phyloP scores from a whole-genome alignment of 257 asterid genomes.

The Solanum chiquidenum region DNA sequence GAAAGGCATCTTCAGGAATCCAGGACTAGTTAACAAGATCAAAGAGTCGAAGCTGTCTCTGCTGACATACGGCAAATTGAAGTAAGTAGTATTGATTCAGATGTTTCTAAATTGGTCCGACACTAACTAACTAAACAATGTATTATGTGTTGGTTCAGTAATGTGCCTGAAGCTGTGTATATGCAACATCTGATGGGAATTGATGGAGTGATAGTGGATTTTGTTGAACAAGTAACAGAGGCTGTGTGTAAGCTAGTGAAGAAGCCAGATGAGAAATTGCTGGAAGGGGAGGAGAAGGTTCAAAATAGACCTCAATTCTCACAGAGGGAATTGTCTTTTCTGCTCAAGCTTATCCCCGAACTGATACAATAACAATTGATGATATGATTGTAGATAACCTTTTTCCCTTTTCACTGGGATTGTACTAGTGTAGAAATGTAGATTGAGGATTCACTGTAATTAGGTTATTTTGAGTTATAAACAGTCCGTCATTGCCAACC shows the following conservation, averaged over 20 bases:
- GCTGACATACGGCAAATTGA: slow-evolving; percentile 73
- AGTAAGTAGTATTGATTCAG: slow-evolving; percentile 32
- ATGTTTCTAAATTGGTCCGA: neutral
- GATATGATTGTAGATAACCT: neutral
- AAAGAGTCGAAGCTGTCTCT: slow-evolving; percentile 67
- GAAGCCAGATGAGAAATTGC: slow-evolving; percentile 7
- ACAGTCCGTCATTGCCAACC: too few species aligned
- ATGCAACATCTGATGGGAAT: slow-evolving; percentile 88
- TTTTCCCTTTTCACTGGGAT: neutral
- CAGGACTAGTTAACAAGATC: slow-evolving; percentile 62
- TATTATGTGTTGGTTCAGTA: slow-evolving; percentile 15
- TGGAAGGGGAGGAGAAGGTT: slow-evolving; percentile 22
- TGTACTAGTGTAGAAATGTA: neutral
- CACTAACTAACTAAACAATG: neutral
- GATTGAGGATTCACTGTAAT: neutral
- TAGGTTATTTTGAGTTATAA: too few species aligned
- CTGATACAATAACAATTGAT: slow-evolving; percentile 28
- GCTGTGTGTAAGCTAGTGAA: slow-evolving; percentile 45
- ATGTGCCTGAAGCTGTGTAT: slow-evolving; percentile 80
- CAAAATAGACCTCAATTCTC: slow-evolving; percentile 58
- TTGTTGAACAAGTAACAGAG: slow-evolving; percentile 58
- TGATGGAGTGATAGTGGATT: slow-evolving; percentile 88
- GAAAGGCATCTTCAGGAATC: slow-evolving; percentile 60
- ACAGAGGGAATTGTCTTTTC: slow-evolving; percentile 64
- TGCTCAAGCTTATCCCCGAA: slow-evolving; percentile 80